Percentiles rank a stretch among this genome's conserved stretches.
phyloP scores from a whole-genome alignment of 2,329 filamentous ascomycete genomes.

The Epichloe sylvatica region DNA sequence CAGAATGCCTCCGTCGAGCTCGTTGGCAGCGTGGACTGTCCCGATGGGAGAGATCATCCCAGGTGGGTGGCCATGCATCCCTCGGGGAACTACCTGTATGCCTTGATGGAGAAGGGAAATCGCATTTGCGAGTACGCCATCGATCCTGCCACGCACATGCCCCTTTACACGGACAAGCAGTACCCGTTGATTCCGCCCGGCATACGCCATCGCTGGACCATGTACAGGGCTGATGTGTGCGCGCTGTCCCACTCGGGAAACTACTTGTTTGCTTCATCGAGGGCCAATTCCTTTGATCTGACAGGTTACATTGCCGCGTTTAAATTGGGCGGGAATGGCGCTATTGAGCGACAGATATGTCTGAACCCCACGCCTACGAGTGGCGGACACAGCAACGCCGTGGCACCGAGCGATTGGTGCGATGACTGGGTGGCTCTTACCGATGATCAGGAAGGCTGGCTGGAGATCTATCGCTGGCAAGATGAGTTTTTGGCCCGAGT shows the following conservation, averaged over 20 bases:
- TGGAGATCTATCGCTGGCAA: conserved; percentile 80
- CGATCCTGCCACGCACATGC: conserved; percentile 57
- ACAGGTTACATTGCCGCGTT: conserved; percentile 78
- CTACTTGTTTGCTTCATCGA: conserved; percentile 75
- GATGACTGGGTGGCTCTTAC: conserved; percentile 86
- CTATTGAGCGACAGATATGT: conserved; percentile 64
- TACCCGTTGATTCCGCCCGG: conserved; percentile 72
- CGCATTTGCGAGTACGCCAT: conserved; percentile 69
- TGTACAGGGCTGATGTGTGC: conserved; percentile 80
- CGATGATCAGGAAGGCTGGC: conserved; percentile 74
- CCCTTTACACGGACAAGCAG: conserved; percentile 61
- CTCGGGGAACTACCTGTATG: conserved; percentile 66
- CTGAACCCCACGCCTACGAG: conserved; percentile 76
- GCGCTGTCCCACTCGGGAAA: conserved; percentile 52
- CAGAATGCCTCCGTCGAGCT: conserved; percentile 49
- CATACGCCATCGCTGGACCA: conserved; percentile 37
- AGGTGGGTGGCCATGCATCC: conserved; percentile 81
- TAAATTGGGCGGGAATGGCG: conserved; percentile 51
- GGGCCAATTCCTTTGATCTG: conserved; percentile 59
- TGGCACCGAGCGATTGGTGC: conserved; percentile 69
- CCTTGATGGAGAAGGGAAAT: conserved; percentile 82
- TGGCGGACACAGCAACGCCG: conserved; percentile 77
- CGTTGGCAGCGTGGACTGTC: conserved; percentile 60
- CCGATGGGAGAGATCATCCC: conserved; percentile 59
- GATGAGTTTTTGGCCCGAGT: conserved; percentile 69